Percentiles rank a stretch among this genome's conserved stretches.
Conservation (phyloP, 305 asterid species). For the Ruellia speciosa region DNA sequence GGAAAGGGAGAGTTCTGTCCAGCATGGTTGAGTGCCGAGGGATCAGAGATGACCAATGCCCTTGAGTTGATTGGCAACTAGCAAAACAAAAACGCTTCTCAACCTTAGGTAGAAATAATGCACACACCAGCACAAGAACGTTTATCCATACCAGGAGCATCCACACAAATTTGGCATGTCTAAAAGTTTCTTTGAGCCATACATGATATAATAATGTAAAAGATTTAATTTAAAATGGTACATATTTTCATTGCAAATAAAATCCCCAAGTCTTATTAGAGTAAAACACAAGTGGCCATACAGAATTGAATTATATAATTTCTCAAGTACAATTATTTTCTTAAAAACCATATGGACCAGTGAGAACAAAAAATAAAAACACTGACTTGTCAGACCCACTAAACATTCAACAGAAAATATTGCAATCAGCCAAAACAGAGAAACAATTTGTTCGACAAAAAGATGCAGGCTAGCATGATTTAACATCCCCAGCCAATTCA, state of each 20-base stretch:
- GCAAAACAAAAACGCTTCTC: constrained; percentile 12
- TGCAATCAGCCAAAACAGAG: too few relatives aligned
- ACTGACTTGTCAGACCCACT: too few relatives aligned
- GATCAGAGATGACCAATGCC: constrained; percentile 21
- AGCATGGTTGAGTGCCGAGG: constrained; percentile 5
- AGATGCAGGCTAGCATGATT: too few relatives aligned
- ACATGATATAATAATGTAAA: neutral
- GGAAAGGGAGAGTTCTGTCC: constrained; percentile 21
- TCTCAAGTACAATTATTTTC: too few relatives aligned
- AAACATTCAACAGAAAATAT: too few relatives aligned
- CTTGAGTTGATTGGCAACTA: constrained; percentile 26
- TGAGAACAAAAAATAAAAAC: too few relatives aligned
- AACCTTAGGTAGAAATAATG: constrained; percentile 8
- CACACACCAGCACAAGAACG: neutral
- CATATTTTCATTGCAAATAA: neutral
- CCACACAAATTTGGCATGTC: neutral
- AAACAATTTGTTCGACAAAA: too few relatives aligned
- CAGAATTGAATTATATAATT: too few relatives aligned
- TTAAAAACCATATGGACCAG: too few relatives aligned
- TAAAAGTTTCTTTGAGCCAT: neutral
- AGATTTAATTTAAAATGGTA: neutral
- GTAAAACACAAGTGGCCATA: neutral
- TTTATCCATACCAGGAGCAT: too few relatives aligned
- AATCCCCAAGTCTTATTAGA: neutral
- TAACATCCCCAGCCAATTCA: too few relatives aligned